A percentile compares a stretch with the other conserved stretches of the same genome.
Evolutionary conservation across 257 asterid genomes (phyloP).

Genomic region (Parsonsia alboflavescens): DNA sequence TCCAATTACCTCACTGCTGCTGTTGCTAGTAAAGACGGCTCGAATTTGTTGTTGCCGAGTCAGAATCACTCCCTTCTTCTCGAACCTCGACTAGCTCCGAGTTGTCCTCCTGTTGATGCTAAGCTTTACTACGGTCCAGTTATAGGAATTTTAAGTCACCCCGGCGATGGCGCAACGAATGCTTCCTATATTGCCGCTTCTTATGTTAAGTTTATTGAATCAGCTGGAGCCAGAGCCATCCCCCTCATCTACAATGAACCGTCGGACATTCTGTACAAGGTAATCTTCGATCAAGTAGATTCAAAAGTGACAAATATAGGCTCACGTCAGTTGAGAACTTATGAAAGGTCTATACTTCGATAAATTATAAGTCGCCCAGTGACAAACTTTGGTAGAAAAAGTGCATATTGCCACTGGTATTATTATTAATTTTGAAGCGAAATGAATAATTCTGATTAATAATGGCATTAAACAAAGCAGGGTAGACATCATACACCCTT

Average conservation of each 20-base stretch:
- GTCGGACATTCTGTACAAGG: conserved; percentile 43
- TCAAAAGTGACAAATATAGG: background rate
- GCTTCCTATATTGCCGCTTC: conserved; percentile 88
- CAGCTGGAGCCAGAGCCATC: conserved; percentile 91
- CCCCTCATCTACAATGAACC: conserved; percentile 85
- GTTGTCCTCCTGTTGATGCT: conserved; percentile 51
- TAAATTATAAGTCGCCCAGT: background rate
- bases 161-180: conserved; percentile 72
- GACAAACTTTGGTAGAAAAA: background rate
- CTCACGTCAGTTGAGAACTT: background rate
- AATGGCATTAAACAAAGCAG: background rate
- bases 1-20: conserved; percentile 32
- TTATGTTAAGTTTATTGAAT: conserved; percentile 81
- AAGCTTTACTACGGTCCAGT: conserved; percentile 72
- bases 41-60: conserved; percentile 42
- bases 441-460: background rate
- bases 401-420: background rate
- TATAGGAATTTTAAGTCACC: conserved; percentile 77
- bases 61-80: conserved; percentile 19
- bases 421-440: background rate
- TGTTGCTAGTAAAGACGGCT: conserved; percentile 7
- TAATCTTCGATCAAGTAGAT: conserved; percentile 9
- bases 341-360: background rate
- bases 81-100: conserved; percentile 13
- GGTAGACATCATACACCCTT: background rate